Evolutionary conservation across 2,329 filamentous ascomycete species (phyloP).

Genomic region (Alternaria triticina): DNA sequence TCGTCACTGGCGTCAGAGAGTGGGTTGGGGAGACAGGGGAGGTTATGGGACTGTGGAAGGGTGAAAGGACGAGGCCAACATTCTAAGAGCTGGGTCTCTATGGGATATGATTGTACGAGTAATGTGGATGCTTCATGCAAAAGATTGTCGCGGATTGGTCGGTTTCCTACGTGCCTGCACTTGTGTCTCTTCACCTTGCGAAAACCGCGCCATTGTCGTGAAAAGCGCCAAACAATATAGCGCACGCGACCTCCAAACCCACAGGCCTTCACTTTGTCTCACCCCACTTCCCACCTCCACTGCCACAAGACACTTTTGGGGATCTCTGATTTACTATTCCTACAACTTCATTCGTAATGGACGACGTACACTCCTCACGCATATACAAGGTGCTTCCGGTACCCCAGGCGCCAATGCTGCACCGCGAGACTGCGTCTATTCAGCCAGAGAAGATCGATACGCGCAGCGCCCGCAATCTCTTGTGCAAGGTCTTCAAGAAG

Average conservation of each 20-base stretch:
- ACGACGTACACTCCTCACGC: not conserved
- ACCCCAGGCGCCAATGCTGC: not conserved
- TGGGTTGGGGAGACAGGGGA: constrained; percentile 69
- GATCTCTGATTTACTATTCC: not conserved
- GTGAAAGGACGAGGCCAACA: constrained; percentile 60
- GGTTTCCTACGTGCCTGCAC: not conserved
- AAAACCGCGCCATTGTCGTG: not conserved
- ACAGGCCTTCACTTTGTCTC: not conserved
- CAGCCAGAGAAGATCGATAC: not conserved
- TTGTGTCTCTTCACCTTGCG: not conserved
- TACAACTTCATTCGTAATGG: not conserved
- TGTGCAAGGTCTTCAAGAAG: constrained; percentile 6
- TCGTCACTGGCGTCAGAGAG: constrained; percentile 67
- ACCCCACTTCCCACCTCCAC: not conserved
- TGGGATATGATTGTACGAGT: constrained; percentile 18
- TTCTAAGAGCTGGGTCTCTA: constrained; percentile 25
- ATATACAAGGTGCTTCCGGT: not conserved
- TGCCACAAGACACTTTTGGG: not conserved
- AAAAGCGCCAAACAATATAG: not conserved
- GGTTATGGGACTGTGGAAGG: constrained; percentile 67
- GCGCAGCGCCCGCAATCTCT: constrained; percentile 5
- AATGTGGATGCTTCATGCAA: constrained; percentile 1
- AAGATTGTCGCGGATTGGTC: not conserved
- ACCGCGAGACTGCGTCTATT: not conserved
- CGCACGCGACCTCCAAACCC: not conserved